A percentile compares a stretch with the other conserved stretches of the same genome.
Evolutionary conservation across 192 early-diverging fungal genomes (phyloP).

Genomic region (Coemansia sp.): DNA sequence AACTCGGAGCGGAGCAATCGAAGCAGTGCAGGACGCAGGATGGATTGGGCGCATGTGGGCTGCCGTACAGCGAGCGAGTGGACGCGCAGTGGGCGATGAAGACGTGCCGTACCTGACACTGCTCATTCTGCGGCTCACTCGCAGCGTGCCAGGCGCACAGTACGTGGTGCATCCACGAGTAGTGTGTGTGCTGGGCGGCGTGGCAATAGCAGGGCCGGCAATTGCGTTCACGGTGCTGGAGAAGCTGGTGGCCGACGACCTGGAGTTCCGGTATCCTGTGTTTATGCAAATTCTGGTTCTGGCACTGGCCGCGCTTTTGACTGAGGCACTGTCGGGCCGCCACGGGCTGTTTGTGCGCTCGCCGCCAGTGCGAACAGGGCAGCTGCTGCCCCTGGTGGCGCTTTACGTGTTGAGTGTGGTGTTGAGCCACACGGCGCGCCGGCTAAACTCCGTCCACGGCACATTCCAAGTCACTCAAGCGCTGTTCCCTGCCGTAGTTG

Average conservation of each 20-base stretch:
- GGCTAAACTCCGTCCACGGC: slow-evolving; percentile 26
- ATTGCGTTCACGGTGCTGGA: slow-evolving; percentile 17
- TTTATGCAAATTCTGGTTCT: slow-evolving; percentile 28
- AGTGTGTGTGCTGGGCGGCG: slow-evolving; percentile 14
- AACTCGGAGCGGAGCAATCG: not conserved
- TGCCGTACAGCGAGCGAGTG: not conserved
- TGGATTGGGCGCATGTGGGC: not conserved
- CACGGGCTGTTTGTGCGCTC: slow-evolving; percentile 27
- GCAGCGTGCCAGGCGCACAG: slow-evolving; percentile 3
- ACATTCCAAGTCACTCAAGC: slow-evolving; percentile 25
- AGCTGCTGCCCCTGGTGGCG: slow-evolving; percentile 24
- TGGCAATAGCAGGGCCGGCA: slow-evolving; percentile 5
- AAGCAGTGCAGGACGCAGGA: too few species aligned
- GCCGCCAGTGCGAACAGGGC: slow-evolving; percentile 15
- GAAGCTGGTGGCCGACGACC: slow-evolving; percentile 28
- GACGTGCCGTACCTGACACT: slow-evolving; percentile 23
- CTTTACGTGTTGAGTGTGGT: slow-evolving; percentile 17
- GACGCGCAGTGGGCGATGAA: slow-evolving; percentile 10
- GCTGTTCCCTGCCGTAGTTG: slow-evolving; percentile 19
- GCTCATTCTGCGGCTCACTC: slow-evolving; percentile 11
- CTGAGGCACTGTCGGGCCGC: slow-evolving; percentile 16
- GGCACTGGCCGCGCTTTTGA: slow-evolving; percentile 9
- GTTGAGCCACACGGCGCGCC: slow-evolving; percentile 15
- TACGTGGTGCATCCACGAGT: slow-evolving; percentile 19
- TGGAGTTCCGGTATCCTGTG: slow-evolving; percentile 21